Evolutionary conservation across 2,329 filamentous ascomycete species (phyloP).

Genomic region (Epichloe sylvatica): DNA sequence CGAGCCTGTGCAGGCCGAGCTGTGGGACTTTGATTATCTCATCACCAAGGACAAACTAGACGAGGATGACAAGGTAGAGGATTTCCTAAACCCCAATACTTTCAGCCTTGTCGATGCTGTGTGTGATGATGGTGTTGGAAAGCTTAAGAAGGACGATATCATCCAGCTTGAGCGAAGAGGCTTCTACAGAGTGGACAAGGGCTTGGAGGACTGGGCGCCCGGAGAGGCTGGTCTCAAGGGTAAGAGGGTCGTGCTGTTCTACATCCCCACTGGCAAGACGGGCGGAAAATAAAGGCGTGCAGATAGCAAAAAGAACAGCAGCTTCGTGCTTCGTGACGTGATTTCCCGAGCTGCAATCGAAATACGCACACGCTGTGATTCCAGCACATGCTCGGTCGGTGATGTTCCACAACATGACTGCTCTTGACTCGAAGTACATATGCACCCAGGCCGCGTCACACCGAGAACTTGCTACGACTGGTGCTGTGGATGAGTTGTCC

Average conservation of each 20-base stretch:
- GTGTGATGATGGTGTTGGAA: conserved; percentile 67
- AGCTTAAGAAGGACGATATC: conserved; percentile 75
- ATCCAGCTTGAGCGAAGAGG: conserved; percentile 92
- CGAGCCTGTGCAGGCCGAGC: conserved; percentile 64
- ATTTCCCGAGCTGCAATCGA: too few species aligned
- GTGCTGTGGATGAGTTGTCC: too few species aligned
- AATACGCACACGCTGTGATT: too few species aligned
- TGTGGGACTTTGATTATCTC: conserved; percentile 90
- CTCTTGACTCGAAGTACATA: too few species aligned
- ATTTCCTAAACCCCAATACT: conserved; percentile 66
- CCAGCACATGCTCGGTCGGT: too few species aligned
- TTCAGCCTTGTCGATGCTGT: conserved; percentile 60
- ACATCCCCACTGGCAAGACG: conserved; percentile 38
- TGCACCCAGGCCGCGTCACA: too few species aligned
- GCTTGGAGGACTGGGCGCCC: conserved; percentile 33
- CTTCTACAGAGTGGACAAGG: conserved; percentile 75
- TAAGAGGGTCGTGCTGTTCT: conserved; percentile 39
- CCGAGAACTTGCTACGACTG: too few species aligned
- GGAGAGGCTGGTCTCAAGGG: conserved; percentile 35
- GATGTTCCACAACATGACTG: too few species aligned
- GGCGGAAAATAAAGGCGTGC: conserved; percentile 8
- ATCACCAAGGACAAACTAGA: conserved; percentile 91
- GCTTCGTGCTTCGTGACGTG: too few species aligned
- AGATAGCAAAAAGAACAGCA: too few species aligned
- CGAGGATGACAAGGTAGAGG: conserved; percentile 73